phyloP scores from a whole-genome alignment of 306 rosid species.

The Castanea sativa region DNA sequence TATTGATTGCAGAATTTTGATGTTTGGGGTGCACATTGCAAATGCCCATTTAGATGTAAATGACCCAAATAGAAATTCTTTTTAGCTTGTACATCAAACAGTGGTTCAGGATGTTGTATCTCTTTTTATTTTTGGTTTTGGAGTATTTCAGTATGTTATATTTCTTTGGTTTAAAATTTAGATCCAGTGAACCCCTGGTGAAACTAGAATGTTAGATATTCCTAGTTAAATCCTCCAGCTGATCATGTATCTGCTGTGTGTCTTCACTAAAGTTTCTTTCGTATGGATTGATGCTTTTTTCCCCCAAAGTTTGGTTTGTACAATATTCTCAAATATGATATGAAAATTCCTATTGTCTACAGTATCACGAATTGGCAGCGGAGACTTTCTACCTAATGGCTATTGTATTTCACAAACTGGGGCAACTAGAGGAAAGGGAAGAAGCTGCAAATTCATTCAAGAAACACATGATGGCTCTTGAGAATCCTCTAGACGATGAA shows the following conservation, averaged over 20 bases:
- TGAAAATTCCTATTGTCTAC: constrained; percentile 22
- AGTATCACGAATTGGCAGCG: constrained; percentile 92
- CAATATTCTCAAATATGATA: background rate
- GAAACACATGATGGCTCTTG: constrained; percentile 64
- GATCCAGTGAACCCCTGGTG: background rate
- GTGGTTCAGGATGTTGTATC: no score
- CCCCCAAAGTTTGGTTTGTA: background rate
- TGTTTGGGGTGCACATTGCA: no score
- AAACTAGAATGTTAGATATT: background rate
- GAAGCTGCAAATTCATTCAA: constrained; percentile 77
- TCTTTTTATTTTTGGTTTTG: no score
- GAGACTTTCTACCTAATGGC: constrained; percentile 96
- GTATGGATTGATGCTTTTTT: background rate
- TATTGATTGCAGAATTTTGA: no score
- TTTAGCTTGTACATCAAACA: no score
- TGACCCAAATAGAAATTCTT: no score
- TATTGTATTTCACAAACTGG: constrained; percentile 72
- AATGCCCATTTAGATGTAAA: no score
- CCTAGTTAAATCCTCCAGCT: no score
- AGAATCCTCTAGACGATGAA: constrained; percentile 46
- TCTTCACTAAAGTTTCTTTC: background rate
- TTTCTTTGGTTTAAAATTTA: no score
- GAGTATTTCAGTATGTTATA: no score
- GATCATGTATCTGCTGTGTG: background rate
- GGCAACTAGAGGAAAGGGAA: constrained; percentile 67